Conservation (phyloP, 1,284 basidiomycete genomes). For the Erythrobasidium hasegawianum region DNA sequence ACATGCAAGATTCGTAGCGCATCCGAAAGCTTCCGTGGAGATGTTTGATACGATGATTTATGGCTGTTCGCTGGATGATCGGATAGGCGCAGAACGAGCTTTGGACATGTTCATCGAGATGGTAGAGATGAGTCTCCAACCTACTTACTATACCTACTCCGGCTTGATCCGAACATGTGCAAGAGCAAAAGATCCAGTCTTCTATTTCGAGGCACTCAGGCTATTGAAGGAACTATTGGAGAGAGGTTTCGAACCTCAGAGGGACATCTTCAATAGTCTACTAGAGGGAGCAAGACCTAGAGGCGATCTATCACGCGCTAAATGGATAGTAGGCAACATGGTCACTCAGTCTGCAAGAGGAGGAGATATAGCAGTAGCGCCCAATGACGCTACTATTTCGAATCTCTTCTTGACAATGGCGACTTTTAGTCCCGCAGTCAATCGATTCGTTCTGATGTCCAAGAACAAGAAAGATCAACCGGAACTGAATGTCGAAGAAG, state of each 20-base stretch:
- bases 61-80: constrained; percentile 64
- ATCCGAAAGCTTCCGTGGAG: constrained; percentile 68
- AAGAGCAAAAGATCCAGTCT: constrained; percentile 41
- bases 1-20: constrained; percentile 92
- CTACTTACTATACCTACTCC: constrained; percentile 70
- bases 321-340: constrained; percentile 91
- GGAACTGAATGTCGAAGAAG: no score
- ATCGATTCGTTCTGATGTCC: no score
- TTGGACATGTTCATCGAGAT: constrained; percentile 92
- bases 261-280: constrained; percentile 71
- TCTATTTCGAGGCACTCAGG: constrained; percentile 67
- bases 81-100: constrained; percentile 65
- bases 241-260: constrained; percentile 62
- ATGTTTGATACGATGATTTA: constrained; percentile 84
- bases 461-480: background rate
- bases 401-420: constrained; percentile 26
- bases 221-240: constrained; percentile 77
- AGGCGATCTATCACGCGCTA: constrained; percentile 72
- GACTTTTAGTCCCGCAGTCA: constrained; percentile 1
- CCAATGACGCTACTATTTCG: constrained; percentile 6
- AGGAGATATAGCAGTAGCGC: constrained; percentile 1
- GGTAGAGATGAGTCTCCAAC: constrained; percentile 62
- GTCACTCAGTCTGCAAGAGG: constrained; percentile 41
- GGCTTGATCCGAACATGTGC: constrained; percentile 73
- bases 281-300: constrained; percentile 82